phyloP scores from a whole-genome alignment of 2,329 filamentous ascomycete species.

The Exophiala spinifera region DNA sequence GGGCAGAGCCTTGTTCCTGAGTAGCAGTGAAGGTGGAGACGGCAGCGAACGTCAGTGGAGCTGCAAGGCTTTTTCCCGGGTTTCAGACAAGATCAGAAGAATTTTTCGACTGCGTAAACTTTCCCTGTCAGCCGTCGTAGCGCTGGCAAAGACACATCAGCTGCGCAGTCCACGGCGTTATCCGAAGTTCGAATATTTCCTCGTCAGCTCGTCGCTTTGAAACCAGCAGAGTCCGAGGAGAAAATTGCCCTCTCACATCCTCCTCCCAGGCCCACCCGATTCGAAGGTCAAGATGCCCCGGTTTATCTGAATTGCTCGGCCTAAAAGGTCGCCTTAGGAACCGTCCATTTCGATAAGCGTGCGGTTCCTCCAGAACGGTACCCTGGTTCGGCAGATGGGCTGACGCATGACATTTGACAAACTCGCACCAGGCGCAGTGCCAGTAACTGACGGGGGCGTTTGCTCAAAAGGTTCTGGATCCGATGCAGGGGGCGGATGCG shows the following conservation, averaged over 20 bases:
- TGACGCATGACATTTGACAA: background rate
- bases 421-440: no score
- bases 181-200: no score
- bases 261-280: no score
- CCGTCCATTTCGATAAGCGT: no score
- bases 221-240: no score
- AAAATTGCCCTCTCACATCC: no score
- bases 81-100: background rate
- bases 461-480: background rate
- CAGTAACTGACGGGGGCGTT: background rate
- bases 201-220: no score
- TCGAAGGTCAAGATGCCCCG: no score
- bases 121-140: background rate
- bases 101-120: background rate
- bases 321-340: no score
- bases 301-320: no score
- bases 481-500: background rate
- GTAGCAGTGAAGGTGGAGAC: background rate
- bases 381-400: background rate
- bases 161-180: no score
- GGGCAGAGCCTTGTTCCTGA: background rate
- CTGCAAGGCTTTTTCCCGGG: background rate
- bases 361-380: background rate
- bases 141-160: background rate
- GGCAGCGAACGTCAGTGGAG: background rate